Evolutionary conservation across 768 basidiomycete genomes (phyloP).

Genomic region (Leucogyrophana mollusca): DNA sequence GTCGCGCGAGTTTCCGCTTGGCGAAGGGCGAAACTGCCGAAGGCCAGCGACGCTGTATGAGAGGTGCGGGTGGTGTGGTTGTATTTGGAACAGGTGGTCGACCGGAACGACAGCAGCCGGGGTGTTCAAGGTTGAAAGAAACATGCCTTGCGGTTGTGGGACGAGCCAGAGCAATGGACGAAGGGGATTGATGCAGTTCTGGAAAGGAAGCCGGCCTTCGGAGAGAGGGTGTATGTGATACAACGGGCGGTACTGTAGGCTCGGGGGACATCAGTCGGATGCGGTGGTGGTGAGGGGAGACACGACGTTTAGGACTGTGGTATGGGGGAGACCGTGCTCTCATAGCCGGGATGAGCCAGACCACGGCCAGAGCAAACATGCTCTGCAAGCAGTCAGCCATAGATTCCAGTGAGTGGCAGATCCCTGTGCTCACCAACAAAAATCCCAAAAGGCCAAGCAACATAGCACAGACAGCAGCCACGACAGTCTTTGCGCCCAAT

Average conservation of each 20-base stretch:
- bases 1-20: not conserved
- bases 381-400: conserved; percentile 14
- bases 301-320: conserved; percentile 17
- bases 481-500: conserved; percentile 8
- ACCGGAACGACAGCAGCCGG: not conserved
- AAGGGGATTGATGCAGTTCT: not conserved
- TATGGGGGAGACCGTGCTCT: conserved; percentile 11
- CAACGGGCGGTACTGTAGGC: not conserved
- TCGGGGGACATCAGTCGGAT: not conserved
- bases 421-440: conserved; percentile 17
- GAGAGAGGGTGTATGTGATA: conserved; percentile 4
- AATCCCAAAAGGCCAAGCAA: conserved; percentile 22
- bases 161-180: not conserved
- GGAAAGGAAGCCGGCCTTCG: conserved; percentile 6
- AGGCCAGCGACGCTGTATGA: conserved; percentile 12
- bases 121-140: conserved; percentile 13
- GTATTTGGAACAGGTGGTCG: not conserved
- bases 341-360: conserved; percentile 21
- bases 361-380: conserved; percentile 19
- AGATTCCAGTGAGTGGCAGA: not conserved
- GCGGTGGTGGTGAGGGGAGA: conserved; percentile 3
- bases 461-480: conserved; percentile 21
- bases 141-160: conserved; percentile 15
- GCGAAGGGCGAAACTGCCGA: conserved; percentile 2
- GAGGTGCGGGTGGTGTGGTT: not conserved